Base-by-base conservation (phyloP, 768 basidiomycete species). In the Pleurotus cornucopiae region DNA sequence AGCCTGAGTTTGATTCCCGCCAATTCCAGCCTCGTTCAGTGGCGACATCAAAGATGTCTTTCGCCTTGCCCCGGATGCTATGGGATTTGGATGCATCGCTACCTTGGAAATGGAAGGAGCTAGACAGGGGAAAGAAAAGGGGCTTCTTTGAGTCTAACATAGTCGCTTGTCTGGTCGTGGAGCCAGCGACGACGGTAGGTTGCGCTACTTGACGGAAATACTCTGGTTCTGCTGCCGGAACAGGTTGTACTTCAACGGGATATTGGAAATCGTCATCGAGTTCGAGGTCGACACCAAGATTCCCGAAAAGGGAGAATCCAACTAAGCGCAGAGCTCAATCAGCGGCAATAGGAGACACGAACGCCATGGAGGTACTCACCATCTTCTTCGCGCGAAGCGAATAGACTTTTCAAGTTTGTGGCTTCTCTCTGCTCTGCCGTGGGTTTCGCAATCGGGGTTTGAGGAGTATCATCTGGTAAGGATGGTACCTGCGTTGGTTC, bases 271-370 rank as follows among this genome's bases (percentile, higher is more conserved):
- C 82, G n/a, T 82, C 79, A 51, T 88, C 86, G 13, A 88, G 72
- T 47, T 88, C 88, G 30, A 85, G 73, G 58, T 91, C 89, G 18
- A 91, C 73, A 48, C 89, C 84, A 37, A 92, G 79, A 59, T 91
- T 84, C 0, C 79, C 80, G 3, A 91, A 74, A n/a, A 92, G 74
- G 9, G 91, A 91, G 69, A 92, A 92, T 16, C 81, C 81, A 41
- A 70, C 86, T 86, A 57, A 4, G 41, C 34, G n/a, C 20, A 1
- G 49, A 9, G n/a, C 30, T 34, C 4, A 34, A 46, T 7, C 25
- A 54, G 51, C 39, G 38, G 55, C 5, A 34, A 51, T 6, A 54
- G 34, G 39, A 18, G 2, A 21, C 30, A 51, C 7, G 52, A 47
- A 54, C 51, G 7, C 48, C 51, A n/a, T 46, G 6, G 0, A 26